Base-by-base conservation (phyloP, 129 eudicot species). In the Artemisia argyi region DNA sequence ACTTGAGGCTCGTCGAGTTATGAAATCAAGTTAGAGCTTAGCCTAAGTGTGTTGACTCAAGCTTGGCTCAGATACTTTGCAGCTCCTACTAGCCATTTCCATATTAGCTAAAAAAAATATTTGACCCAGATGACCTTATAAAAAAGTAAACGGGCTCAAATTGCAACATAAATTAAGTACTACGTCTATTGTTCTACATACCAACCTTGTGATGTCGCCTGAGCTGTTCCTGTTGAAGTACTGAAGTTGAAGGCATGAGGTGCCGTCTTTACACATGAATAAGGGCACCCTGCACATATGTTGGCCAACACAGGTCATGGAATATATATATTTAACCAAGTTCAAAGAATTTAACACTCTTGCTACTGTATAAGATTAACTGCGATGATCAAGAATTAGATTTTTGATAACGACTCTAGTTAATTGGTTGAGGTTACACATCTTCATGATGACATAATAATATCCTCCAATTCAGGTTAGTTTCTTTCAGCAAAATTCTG, bases 181-280 rank as follows among this genome's bases (percentile, higher is more conserved):
- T 26, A 18, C 44, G 13, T 74, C 56, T 47, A 75, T 11, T 61
- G 42, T 35, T 35, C 42, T 35, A 35, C 42, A 14, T 52, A 73
- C 81, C 17, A 78, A 95, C 99, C 97, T 95, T 95, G 99, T 57
- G 89, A 88, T 30, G 91, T 83, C 77, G 89, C 93, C 8, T 72
- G 81, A 14, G 97, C 97, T 61, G 91, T 91, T 77, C 87, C 93
- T 46, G 88, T 78, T 20, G 78, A 75, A 55, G 97, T 86, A 68
- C 76, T 79, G 81, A 84, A 88, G 46, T 66, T 65, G 68, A 91
- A 91, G 55, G 91, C 97, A 75, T 88, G 92, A 51, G 97, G 89
- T 58, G 97, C 93, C 69, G 70, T 82, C 61, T 79, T 84, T 24
- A 95, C 97, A 66, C 97, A 95, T 61, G 99, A 88, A 75, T 86